phyloP scores from a whole-genome alignment of 192 early-diverging fungal species.

The Gryganskiella cystojenkinii region DNA sequence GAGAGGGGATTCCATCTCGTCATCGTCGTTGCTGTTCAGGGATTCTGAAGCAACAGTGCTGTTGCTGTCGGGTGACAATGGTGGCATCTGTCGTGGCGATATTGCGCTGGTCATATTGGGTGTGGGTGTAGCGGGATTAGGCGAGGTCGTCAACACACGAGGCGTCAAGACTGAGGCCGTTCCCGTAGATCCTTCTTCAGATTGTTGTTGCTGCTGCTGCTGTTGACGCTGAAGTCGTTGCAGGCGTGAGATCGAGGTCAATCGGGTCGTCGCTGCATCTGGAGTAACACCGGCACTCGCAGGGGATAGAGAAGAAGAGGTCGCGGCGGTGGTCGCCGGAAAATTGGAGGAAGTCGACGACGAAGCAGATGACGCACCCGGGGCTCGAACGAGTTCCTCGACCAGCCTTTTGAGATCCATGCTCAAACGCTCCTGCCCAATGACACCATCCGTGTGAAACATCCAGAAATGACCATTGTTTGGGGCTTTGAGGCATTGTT shows the following conservation, averaged over 20 bases:
- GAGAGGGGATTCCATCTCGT: neutral
- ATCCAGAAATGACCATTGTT: conserved; percentile 99
- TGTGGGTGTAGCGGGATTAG: conserved; percentile 10
- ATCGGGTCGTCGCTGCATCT: conserved; percentile 6
- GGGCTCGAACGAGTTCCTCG: conserved; percentile 19
- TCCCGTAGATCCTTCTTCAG: no score
- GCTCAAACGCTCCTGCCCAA: conserved; percentile 63
- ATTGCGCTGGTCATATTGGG: neutral
- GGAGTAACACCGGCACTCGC: neutral
- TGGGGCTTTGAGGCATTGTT: conserved; percentile 86
- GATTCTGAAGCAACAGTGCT: neutral
- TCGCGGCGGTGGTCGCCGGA: neutral
- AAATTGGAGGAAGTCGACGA: neutral
- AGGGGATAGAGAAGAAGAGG: no score
- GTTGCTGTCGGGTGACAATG: neutral
- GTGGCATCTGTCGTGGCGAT: neutral
- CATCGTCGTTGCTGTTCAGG: neutral
- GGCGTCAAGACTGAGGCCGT: conserved; percentile 5
- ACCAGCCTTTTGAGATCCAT: conserved; percentile 38
- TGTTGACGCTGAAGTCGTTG: conserved; percentile 21
- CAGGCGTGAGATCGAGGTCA: neutral
- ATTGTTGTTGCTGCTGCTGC: neutral
- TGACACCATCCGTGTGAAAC: conserved; percentile 86
- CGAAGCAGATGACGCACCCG: neutral
- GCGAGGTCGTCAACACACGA: conserved; percentile 14